phyloP scores from a whole-genome alignment of 305 asterid species.

The Ajuga reptans region DNA sequence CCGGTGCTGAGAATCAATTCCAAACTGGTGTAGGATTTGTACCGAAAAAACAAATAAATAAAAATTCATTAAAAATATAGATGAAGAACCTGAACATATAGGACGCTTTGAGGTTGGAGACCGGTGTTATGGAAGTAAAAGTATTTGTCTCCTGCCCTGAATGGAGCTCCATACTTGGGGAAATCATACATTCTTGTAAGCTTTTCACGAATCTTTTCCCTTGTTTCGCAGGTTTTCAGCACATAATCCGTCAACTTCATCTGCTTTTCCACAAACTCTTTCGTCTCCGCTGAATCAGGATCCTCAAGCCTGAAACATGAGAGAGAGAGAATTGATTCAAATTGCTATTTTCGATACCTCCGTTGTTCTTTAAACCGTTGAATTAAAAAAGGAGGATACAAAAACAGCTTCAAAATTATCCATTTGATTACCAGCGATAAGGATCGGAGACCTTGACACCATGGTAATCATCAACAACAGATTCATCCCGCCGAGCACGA shows the following conservation, averaged over 20 bases:
- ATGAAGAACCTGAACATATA: conserved; percentile 51
- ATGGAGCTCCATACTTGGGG: conserved; percentile 59
- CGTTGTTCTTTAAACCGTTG: background rate
- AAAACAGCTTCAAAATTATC: background rate
- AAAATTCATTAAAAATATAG: background rate
- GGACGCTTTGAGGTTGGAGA: conserved; percentile 67
- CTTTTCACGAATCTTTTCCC: conserved; percentile 46
- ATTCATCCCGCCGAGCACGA: conserved; percentile 48
- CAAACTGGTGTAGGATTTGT: too few relatives aligned
- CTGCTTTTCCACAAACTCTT: conserved; percentile 56
- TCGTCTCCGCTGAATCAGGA: conserved; percentile 63
- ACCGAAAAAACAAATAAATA: too few relatives aligned
- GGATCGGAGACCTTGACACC: conserved; percentile 58
- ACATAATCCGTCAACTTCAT: conserved; percentile 45
- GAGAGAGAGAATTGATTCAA: too few relatives aligned
- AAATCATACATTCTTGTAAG: conserved; percentile 46
- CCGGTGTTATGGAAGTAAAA: conserved; percentile 67
- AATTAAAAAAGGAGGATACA: background rate
- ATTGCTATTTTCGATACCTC: too few relatives aligned
- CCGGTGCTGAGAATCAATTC: too few relatives aligned
- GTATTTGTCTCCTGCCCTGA: conserved; percentile 52
- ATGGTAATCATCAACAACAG: conserved; percentile 53
- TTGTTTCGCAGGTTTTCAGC: conserved; percentile 45
- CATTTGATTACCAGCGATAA: conserved; percentile 53
- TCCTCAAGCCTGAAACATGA: conserved; percentile 76